These are phyloP conservation scores for Colletotrichum shisoi DNA, from an alignment of 2,329 filamentous ascomycete species.

Conservation along the genomic window DNA sequence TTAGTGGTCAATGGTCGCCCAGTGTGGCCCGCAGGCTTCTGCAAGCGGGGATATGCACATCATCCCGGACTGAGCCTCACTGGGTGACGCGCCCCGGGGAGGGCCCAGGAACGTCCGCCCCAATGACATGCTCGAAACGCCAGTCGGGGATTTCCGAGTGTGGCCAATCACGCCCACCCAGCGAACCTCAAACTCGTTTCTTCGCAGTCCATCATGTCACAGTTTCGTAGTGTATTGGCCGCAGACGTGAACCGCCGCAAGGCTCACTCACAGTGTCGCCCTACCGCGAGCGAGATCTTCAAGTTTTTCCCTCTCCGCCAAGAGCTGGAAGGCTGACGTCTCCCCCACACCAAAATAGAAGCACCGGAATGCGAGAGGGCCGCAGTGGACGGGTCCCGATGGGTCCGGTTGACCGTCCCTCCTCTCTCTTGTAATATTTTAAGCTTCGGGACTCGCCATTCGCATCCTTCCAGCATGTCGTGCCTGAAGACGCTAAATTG, in stretches of 20 bases:
- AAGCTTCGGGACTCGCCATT: slow-evolving; percentile 8
- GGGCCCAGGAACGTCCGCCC: slow-evolving; percentile 8
- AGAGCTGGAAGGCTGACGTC: slow-evolving; percentile 9
- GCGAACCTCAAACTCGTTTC: not conserved
- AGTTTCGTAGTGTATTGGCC: not conserved
- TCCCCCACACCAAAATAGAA: slow-evolving; percentile 16
- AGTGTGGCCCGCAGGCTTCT: slow-evolving; percentile 4
- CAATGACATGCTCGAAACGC: slow-evolving; percentile 21
- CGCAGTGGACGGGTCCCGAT: slow-evolving; percentile 1
- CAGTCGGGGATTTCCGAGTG: not conserved
- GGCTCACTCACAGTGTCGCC: not conserved
- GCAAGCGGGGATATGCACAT: slow-evolving; percentile 35
- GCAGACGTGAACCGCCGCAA: too few relatives aligned
- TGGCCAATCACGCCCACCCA: not conserved
- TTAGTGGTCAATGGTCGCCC: not conserved
- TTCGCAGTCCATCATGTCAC: not conserved
- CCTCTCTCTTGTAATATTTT: not conserved
- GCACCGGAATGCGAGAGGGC: not conserved
- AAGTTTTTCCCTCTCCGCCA: not conserved
- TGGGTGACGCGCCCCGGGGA: slow-evolving; percentile 32
- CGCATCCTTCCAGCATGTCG: not conserved
- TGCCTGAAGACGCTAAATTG: not conserved
- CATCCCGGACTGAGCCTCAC: slow-evolving; percentile 38
- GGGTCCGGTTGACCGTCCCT: not conserved
- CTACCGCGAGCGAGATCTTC: too few relatives aligned